Evolutionary conservation across 352 stramenopile species (phyloP).

Genomic region (Phytophthora fragariaefolia): DNA sequence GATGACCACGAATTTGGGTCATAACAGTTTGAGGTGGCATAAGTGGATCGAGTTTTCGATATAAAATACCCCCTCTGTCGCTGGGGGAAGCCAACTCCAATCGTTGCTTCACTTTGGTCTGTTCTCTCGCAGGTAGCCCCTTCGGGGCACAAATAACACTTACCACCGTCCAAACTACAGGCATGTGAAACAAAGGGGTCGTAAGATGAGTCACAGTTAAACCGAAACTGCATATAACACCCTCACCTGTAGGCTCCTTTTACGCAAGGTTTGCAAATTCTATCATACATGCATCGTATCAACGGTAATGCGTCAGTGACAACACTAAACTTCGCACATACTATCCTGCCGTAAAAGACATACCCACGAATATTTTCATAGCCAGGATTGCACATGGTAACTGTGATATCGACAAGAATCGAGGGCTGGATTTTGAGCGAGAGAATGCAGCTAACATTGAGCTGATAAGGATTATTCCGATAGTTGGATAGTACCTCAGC

Average conservation of each 20-base stretch:
- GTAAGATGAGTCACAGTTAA: too few relatives aligned
- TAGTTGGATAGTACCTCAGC: conserved; percentile 47
- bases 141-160: conserved; percentile 66
- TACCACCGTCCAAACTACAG: conserved; percentile 67
- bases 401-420: conserved; percentile 45
- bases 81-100: conserved; percentile 52
- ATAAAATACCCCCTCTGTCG: conserved; percentile 59
- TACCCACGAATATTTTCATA: conserved; percentile 73
- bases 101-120: conserved; percentile 35
- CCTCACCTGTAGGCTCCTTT: conserved; percentile 73
- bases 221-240: neutral
- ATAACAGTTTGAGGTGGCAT: conserved; percentile 41
- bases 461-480: conserved; percentile 39
- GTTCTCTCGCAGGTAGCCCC: conserved; percentile 56
- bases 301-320: neutral
- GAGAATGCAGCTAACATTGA: conserved; percentile 56
- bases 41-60: conserved; percentile 48
- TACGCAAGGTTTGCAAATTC: conserved; percentile 58
- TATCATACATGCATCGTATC: conserved; percentile 15
- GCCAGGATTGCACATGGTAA: conserved; percentile 61
- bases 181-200: neutral
- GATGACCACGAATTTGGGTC: conserved; percentile 46
- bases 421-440: conserved; percentile 16
- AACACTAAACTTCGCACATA: neutral
- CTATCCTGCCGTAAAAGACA: neutral